Evolutionary conservation across 139 green algal species (phyloP).

Genomic region (Coccomyxa sp.): DNA sequence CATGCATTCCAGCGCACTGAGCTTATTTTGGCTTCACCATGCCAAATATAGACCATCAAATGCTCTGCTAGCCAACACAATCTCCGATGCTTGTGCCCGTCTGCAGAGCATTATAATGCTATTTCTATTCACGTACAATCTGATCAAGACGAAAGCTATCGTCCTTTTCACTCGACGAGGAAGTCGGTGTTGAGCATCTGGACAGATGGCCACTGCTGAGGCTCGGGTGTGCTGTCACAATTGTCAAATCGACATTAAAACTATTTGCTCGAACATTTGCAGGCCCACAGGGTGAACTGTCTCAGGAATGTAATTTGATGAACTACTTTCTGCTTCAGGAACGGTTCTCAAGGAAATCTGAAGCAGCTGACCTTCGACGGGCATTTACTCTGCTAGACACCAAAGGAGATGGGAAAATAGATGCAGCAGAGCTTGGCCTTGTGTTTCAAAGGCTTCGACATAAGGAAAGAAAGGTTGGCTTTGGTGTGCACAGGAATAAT

Average conservation of each 20-base stretch:
- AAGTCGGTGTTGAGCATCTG: no score
- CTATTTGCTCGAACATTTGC: background rate
- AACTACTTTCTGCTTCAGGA: conserved; percentile 37
- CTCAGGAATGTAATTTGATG: background rate
- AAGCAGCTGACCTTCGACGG: conserved; percentile 70
- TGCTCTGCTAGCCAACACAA: no score
- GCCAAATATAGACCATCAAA: no score
- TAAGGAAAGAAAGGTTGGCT: conserved; percentile 53
- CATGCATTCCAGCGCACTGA: no score
- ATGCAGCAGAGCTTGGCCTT: conserved; percentile 70
- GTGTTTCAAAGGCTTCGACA: conserved; percentile 71
- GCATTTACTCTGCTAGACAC: conserved; percentile 81
- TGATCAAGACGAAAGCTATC: no score
- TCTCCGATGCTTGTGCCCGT: no score
- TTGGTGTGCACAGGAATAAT: background rate
- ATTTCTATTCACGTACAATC: no score
- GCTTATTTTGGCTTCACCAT: no score
- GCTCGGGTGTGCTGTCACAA: background rate
- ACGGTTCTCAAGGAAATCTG: conserved; percentile 81
- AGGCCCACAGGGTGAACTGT: background rate
- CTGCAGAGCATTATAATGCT: no score
- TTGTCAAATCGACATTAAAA: background rate
- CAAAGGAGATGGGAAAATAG: conserved; percentile 77
- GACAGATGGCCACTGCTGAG: background rate
- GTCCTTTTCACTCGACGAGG: no score